Base-by-base conservation (phyloP, 768 basidiomycete species). In the Tricholoma sp. region DNA sequence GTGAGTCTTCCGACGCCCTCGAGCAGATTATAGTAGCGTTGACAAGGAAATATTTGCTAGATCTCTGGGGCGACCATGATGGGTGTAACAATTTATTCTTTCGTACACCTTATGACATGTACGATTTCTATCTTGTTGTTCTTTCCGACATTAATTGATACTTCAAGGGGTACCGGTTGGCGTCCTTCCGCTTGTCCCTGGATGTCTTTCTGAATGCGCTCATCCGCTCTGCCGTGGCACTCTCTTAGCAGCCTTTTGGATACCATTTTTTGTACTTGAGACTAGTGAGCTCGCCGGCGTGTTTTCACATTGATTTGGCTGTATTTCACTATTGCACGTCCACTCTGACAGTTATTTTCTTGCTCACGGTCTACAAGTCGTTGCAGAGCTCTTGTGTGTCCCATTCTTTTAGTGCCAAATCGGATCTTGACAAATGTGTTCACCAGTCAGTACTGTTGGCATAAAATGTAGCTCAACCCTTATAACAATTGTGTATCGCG, bases 401-500 rank as follows among this genome's bases (percentile, higher is more conserved):
- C 2, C 8, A 12, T 37, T 37, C 11, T 16, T 46, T 37, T 24
- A 21, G 41, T 45, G 54, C 19, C 16, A 24, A n/a, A 43, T 29
- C 16, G 29, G 34, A 3, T 19, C 14, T 21, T 46, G 21, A 41
- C 27, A 18, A 18, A 47, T 45, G 43, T 32, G 47, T 56, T 9
- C 60, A 62, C 66, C 52, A 46, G 65, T 62, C 18, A 14, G 22
- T 9, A 51, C 34, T 32, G 24, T 22, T 22, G 11, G 27, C 31
- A 37, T 31, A 27, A 14, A 16, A 2, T 21, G 5, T 32, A 19
- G 45, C 16, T 56, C 58, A 18, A 18, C 12, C 16, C 50, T 41
- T 14, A 14, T 62, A 4, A 47, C 24, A 12, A 49, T 62, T 14
- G 35, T 64, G 11, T 58, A 60, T 39, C 59, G 61, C 22, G 63